These are phyloP conservation scores for Pseudogymnoascus pannorum DNA, from an alignment of 2,329 filamentous ascomycete genomes.

Conservation along the genomic window DNA sequence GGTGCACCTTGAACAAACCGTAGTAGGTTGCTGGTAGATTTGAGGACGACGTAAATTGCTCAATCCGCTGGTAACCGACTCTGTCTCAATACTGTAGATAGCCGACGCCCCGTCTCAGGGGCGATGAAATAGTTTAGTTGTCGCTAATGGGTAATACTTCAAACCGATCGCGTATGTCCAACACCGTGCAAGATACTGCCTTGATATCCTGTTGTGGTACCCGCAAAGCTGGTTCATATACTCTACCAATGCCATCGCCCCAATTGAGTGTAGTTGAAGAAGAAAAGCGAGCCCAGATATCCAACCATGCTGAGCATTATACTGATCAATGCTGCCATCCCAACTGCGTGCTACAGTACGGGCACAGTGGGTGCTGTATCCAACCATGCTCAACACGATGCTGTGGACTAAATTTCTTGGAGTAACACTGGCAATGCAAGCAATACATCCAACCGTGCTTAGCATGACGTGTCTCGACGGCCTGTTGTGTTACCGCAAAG, in stretches of 20 bases:
- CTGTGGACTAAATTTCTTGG: neutral
- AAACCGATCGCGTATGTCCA: neutral
- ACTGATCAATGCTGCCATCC: neutral
- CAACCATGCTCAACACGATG: neutral
- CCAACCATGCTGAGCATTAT: neutral
- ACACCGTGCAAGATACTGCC: neutral
- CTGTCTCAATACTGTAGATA: conserved; percentile 6
- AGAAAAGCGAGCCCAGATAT: neutral
- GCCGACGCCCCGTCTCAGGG: neutral
- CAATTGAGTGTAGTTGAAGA: neutral
- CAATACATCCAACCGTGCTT: neutral
- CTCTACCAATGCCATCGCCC: neutral
- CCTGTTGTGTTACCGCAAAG: neutral
- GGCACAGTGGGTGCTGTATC: neutral
- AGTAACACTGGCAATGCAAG: neutral
- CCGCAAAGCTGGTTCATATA: neutral
- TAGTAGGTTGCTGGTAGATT: neutral
- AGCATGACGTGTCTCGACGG: neutral
- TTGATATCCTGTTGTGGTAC: neutral
- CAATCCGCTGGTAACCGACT: neutral
- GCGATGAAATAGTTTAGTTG: neutral
- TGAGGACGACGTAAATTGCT: neutral
- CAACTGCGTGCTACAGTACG: neutral
- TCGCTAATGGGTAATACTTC: neutral
- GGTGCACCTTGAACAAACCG: neutral